Conservation (phyloP, 805 yeast genomes). For the Candida tibetensis region DNA sequence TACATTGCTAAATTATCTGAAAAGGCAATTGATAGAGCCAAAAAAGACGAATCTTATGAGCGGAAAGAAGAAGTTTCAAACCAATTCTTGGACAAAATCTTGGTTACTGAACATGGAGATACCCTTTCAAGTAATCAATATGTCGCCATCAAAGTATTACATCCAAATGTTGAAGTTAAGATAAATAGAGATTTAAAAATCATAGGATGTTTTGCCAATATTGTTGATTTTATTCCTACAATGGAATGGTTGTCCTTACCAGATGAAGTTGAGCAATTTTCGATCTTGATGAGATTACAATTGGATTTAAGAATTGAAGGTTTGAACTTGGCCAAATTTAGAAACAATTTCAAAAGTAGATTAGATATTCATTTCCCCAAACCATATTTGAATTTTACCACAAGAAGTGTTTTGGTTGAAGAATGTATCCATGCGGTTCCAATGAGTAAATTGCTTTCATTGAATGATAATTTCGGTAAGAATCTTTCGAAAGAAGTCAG, state of each 20-base stretch:
- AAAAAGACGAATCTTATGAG: slow-evolving; percentile 23
- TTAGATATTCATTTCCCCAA: slow-evolving; percentile 75
- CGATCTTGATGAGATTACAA: slow-evolving; percentile 81
- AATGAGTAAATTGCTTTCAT: slow-evolving; percentile 63
- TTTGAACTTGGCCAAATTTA: slow-evolving; percentile 68
- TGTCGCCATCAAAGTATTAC: slow-evolving; percentile 91
- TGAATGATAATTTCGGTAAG: slow-evolving; percentile 45
- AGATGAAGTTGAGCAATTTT: slow-evolving; percentile 87
- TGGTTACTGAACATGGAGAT: slow-evolving; percentile 33
- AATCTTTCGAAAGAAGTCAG: slow-evolving; percentile 64
- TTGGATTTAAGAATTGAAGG: slow-evolving; percentile 90
- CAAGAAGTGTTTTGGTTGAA: slow-evolving; percentile 76
- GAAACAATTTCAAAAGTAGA: slow-evolving; percentile 57
- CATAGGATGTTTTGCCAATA: slow-evolving; percentile 75
- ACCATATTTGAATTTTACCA: slow-evolving; percentile 63
- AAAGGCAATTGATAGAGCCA: slow-evolving; percentile 38
- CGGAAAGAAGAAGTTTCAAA: slow-evolving; percentile 10
- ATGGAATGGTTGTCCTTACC: slow-evolving; percentile 98
- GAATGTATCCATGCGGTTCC: slow-evolving; percentile 83
- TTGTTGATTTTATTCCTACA: slow-evolving; percentile 75
- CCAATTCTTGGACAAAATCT: slow-evolving; percentile 30
- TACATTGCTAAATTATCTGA: slow-evolving; percentile 66
- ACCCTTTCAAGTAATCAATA: slow-evolving; percentile 43
- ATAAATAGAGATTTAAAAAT: slow-evolving; percentile 80
- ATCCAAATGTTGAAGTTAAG: slow-evolving; percentile 74